phyloP scores from a whole-genome alignment of 371 early-diverging fungal genomes.

The Mucor plumbeus region DNA sequence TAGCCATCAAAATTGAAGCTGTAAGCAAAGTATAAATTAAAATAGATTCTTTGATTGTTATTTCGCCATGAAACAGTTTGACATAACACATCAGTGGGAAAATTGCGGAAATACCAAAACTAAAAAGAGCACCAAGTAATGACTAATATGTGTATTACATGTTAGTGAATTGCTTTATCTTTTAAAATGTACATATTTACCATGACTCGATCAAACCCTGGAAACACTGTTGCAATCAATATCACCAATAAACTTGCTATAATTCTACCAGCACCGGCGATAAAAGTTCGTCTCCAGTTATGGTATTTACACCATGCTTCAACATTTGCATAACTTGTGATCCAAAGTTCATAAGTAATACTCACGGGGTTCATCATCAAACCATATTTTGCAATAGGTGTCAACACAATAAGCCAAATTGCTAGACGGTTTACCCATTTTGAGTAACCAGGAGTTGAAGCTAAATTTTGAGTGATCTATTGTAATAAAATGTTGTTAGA shows the following conservation, averaged over 20 bases:
- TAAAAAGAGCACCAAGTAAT: constrained; percentile 63
- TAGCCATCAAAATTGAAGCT: constrained; percentile 34
- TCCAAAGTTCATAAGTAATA: constrained; percentile 50
- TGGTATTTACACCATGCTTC: constrained; percentile 24
- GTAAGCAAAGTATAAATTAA: constrained; percentile 29
- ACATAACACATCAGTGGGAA: constrained; percentile 62
- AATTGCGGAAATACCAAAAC: constrained; percentile 61
- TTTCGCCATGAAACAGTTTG: constrained; percentile 37
- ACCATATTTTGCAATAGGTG: constrained; percentile 70
- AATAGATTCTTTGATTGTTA: constrained; percentile 21
- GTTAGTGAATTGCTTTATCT: not conserved
- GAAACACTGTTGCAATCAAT: constrained; percentile 53
- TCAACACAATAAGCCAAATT: constrained; percentile 62
- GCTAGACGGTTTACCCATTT: constrained; percentile 50
- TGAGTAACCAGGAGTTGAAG: constrained; percentile 50
- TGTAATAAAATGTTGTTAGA: no score
- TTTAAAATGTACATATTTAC: constrained; percentile 25
- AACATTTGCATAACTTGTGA: constrained; percentile 16
- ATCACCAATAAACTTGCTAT: constrained; percentile 37
- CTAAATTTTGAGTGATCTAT: constrained; percentile 69
- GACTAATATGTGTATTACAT: constrained; percentile 28
- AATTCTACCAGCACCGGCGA: constrained; percentile 21
- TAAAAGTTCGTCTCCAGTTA: not conserved
- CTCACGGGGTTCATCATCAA: constrained; percentile 60
- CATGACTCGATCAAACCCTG: constrained; percentile 66